Conservation (phyloP, 768 basidiomycete species). For the Fomitopsis serialis region DNA sequence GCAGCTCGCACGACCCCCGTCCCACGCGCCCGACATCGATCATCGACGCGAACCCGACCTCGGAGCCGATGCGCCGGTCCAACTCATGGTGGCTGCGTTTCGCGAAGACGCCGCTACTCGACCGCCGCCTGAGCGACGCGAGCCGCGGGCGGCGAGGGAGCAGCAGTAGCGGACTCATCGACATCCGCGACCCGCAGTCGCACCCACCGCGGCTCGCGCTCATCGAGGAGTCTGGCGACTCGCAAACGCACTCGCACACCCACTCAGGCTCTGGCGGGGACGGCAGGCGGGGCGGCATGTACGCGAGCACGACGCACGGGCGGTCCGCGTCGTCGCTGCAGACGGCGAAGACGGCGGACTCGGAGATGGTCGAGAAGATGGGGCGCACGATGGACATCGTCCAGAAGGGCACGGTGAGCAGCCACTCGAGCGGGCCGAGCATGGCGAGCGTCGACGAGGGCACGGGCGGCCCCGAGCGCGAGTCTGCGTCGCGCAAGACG, state of each 20-base stretch:
- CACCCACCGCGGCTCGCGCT: constrained; percentile 51
- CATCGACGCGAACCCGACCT: constrained; percentile 34
- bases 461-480: constrained; percentile 1
- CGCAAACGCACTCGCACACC: constrained; percentile 15
- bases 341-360: constrained; percentile 60
- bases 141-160: constrained; percentile 8
- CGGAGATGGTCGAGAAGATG: constrained; percentile 62
- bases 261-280: constrained; percentile 7
- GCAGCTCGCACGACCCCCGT: constrained; percentile 21
- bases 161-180: constrained; percentile 20
- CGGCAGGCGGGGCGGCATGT: constrained; percentile 6
- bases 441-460: constrained; percentile 7
- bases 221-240: constrained; percentile 48
- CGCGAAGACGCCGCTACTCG: constrained; percentile 58
- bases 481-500: background rate
- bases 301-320: constrained; percentile 24
- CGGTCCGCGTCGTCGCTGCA: constrained; percentile 40
- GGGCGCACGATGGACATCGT: constrained; percentile 67
- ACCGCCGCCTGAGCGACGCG: constrained; percentile 43
- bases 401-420: constrained; percentile 34
- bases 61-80: constrained; percentile 52
- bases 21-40: constrained; percentile 38
- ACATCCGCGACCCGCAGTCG: constrained; percentile 79
- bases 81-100: constrained; percentile 81
- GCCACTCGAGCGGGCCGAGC: constrained; percentile 10